phyloP scores from a whole-genome alignment of 192 early-diverging fungal genomes.

The Coemansia sp. region DNA sequence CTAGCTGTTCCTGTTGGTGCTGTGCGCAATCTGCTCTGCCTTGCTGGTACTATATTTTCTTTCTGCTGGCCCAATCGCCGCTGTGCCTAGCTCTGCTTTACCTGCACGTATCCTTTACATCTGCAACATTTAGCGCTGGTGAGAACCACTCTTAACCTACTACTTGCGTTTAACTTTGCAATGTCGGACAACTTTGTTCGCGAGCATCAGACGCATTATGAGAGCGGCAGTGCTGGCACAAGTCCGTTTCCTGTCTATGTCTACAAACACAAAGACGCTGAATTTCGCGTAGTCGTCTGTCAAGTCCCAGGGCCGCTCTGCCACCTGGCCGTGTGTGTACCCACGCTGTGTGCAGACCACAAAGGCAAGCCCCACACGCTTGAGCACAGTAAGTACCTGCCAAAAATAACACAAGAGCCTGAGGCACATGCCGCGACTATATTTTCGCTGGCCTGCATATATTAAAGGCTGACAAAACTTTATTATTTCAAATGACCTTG shows the following conservation, averaged over 20 bases:
- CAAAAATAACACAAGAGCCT: neutral
- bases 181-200: slow-evolving; percentile 42
- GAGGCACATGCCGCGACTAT: slow-evolving; percentile 7
- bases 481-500: slow-evolving; percentile 5
- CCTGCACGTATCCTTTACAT: neutral
- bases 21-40: neutral
- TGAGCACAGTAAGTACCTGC: slow-evolving; percentile 59
- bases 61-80: neutral
- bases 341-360: slow-evolving; percentile 69
- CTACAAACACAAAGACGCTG: slow-evolving; percentile 54
- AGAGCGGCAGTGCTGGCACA: slow-evolving; percentile 24
- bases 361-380: slow-evolving; percentile 81
- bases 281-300: slow-evolving; percentile 67
- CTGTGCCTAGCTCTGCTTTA: neutral
- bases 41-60: neutral
- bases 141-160: neutral
- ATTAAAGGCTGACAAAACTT: slow-evolving; percentile 13
- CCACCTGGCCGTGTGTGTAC: slow-evolving; percentile 66
- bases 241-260: slow-evolving; percentile 47
- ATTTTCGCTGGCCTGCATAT: slow-evolving; percentile 12
- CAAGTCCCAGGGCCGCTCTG: slow-evolving; percentile 68
- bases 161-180: neutral
- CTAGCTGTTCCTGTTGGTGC: neutral
- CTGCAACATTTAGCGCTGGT: neutral
- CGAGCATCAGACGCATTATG: slow-evolving; percentile 36